Percentiles rank a stretch among this genome's conserved stretches.
These are phyloP conservation scores for Erodium maritimum DNA, from an alignment of 345 rosid genomes.

Conservation along the genomic window DNA sequence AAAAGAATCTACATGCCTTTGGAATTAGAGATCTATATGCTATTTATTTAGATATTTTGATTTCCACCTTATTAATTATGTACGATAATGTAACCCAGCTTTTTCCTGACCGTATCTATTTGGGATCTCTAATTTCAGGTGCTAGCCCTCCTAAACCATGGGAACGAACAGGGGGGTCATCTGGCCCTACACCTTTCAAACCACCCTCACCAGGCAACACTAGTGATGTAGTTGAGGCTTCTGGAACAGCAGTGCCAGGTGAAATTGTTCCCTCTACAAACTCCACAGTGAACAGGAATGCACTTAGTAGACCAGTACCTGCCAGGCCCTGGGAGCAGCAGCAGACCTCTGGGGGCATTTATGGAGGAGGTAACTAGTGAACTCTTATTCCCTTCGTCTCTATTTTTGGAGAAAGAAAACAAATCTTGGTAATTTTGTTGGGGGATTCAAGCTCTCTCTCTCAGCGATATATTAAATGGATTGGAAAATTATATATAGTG, in stretches of 20 bases:
- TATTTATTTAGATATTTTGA: neutral
- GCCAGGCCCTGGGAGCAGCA: conserved; percentile 87
- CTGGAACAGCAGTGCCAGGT: conserved; percentile 88
- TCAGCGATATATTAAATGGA: neutral
- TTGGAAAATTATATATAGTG: neutral
- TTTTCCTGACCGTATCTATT: conserved; percentile 18
- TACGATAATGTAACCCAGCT: neutral
- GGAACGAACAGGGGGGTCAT: conserved; percentile 64
- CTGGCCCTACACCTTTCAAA: conserved; percentile 81
- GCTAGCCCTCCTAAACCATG: conserved; percentile 84
- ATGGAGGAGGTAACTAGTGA: conserved; percentile 44
- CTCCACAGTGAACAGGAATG: conserved; percentile 33
- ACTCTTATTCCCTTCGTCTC: neutral
- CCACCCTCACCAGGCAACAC: conserved; percentile 85
- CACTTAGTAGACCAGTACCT: conserved; percentile 64
- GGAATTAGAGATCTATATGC: neutral
- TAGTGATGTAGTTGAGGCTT: conserved; percentile 82
- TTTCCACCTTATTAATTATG: neutral
- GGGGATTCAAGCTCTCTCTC: neutral
- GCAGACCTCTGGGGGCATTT: conserved; percentile 44
- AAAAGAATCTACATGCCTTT: neutral
- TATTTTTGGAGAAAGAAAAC: neutral
- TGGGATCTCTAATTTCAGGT: conserved; percentile 1
- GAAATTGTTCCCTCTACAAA: conserved; percentile 46
- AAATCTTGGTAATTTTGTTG: neutral